Percentiles rank a stretch among this genome's conserved stretches.
phyloP scores from a whole-genome alignment of 352 stramenopile species.

The Achlya hypogyna region DNA sequence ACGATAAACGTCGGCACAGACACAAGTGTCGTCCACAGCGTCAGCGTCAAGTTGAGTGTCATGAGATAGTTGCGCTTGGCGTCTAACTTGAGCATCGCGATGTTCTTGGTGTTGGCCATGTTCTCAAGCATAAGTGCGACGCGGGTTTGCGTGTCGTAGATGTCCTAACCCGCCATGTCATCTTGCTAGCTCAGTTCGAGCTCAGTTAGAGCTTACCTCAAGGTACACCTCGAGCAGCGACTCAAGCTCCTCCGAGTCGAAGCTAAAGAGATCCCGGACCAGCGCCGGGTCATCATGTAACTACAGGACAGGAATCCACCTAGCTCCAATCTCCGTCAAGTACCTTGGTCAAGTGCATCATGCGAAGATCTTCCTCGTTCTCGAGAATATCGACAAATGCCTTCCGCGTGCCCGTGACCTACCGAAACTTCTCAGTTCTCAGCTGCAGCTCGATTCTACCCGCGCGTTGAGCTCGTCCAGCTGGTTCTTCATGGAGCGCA shows the following conservation, averaged over 20 bases:
- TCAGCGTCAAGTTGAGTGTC: constrained; percentile 58
- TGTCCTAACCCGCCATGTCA: constrained; percentile 29
- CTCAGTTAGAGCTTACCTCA: constrained; percentile 23
- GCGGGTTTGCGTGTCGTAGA: constrained; percentile 70
- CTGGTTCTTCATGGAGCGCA: constrained; percentile 54
- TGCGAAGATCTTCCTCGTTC: constrained; percentile 52
- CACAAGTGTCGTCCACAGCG: constrained; percentile 49
- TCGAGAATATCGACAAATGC: constrained; percentile 56
- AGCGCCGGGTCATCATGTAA: constrained; percentile 47
- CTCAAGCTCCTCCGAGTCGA: constrained; percentile 65
- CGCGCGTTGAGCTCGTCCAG: constrained; percentile 59
- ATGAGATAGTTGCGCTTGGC: constrained; percentile 76
- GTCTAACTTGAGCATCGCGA: constrained; percentile 70
- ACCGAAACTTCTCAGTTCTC: background rate
- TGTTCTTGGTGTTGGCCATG: constrained; percentile 62
- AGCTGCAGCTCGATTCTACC: background rate
- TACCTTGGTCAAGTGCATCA: constrained; percentile 61
- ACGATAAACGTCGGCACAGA: constrained; percentile 53
- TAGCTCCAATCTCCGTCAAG: background rate
- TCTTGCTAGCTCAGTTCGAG: background rate
- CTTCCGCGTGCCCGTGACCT: constrained; percentile 56
- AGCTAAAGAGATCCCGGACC: constrained; percentile 46
- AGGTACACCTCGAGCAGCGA: constrained; percentile 70
- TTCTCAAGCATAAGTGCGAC: constrained; percentile 59
- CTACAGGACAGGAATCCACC: background rate